Conservation (phyloP, 1,139 yeast species). For the Magnusiomyces sp. region DNA sequence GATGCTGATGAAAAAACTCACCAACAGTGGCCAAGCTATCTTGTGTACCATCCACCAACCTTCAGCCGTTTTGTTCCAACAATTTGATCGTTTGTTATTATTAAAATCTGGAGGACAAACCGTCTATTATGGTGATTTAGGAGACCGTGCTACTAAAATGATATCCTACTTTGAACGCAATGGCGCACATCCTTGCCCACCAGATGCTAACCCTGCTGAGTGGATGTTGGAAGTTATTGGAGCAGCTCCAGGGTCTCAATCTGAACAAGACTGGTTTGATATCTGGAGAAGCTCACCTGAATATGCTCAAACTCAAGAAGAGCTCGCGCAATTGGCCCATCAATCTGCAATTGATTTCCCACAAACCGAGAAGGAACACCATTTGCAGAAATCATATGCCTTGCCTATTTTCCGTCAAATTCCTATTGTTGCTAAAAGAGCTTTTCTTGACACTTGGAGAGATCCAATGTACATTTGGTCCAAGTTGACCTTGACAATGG, state of each 20-base stretch:
- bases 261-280: slow-evolving; percentile 54
- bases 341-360: no score
- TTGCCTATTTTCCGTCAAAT: no score
- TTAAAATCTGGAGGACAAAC: slow-evolving; percentile 66
- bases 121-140: slow-evolving; percentile 75
- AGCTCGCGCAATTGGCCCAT: no score
- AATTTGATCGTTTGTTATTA: slow-evolving; percentile 63
- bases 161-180: slow-evolving; percentile 60
- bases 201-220: slow-evolving; percentile 69
- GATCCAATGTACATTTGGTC: slow-evolving; percentile 58
- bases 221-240: slow-evolving; percentile 78
- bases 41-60: slow-evolving; percentile 77
- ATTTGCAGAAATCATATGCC: no score
- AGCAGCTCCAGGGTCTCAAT: slow-evolving; percentile 70
- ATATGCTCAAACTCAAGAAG: slow-evolving; percentile 35
- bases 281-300: slow-evolving; percentile 60
- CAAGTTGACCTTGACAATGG: slow-evolving; percentile 42
- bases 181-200: slow-evolving; percentile 61
- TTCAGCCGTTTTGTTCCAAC: slow-evolving; percentile 62
- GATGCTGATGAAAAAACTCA: slow-evolving; percentile 48
- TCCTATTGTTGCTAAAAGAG: no score
- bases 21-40: slow-evolving; percentile 71
- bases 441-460: no score
- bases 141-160: slow-evolving; percentile 51
- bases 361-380: no score